Evolutionary conservation across 805 yeast species (phyloP), one percentile per base, ranked within the genome.

Genomic region (Debaryomyces prosopidis): DNA sequence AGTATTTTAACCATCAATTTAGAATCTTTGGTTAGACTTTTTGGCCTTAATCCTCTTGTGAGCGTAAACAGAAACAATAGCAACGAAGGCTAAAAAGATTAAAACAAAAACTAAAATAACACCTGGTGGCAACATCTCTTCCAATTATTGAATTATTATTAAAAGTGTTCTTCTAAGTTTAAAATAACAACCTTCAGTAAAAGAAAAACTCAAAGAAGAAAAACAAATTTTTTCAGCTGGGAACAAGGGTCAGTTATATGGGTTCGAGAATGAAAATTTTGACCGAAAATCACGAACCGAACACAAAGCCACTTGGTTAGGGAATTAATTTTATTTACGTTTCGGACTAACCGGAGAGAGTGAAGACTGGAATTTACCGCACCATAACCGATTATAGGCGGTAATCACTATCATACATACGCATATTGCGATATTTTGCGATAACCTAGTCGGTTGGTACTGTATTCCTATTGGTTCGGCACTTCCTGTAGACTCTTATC

Each of bases 31-130:
- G 62, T 65, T 59, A 46, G 75, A 54, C 64, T 73, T 75, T 60
- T 62, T 72, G 30, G 70, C 71, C 63, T 68, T 69, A 51, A 73
- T 36, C 53, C 60, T 65, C 73, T 72, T 75, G 49, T 62, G 65
- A 58, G 68, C 50, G 53, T 62, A 58, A 48, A 73, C 60, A 59
- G 65, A 66, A 51, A 55, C 47, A 46, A 76, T 54, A 51, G 66
- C 73, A 52, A 54, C 45, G 47, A 59, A 53, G 49, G 76, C 79
- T 63, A 77, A 77, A 70, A 79, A 79, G 51, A 80, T 53, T 62
- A 80, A 74, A 53, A 68, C 71, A 71, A 83, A 82, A 55, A 84
- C 89, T 65, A 83, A 75, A 67, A 83, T 83, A 73, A 84, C 88
- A 71, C 89, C 89, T 53, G 83, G 75, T 68, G 89, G 87, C 63